These are phyloP conservation scores for Oryza officinalis DNA, from an alignment of 176 grass and related monocot genomes.

Conservation along the genomic window DNA sequence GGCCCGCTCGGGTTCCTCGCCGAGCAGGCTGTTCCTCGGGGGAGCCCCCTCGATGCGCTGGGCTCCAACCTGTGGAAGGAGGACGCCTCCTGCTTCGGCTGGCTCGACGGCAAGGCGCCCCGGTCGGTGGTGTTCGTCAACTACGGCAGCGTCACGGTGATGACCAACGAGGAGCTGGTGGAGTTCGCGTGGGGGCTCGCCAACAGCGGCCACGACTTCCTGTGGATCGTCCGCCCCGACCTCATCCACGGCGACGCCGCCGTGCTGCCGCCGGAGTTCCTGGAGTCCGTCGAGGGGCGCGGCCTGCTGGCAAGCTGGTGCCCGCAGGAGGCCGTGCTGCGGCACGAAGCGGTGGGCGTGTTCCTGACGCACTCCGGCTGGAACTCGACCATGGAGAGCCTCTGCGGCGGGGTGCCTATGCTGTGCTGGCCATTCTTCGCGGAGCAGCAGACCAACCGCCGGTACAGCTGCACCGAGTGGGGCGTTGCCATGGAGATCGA, in stretches of 20 bases:
- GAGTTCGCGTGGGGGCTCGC: constrained; percentile 62
- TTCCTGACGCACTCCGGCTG: constrained; percentile 56
- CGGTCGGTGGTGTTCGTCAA: constrained; percentile 51
- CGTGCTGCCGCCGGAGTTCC: constrained; percentile 51
- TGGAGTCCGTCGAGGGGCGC: background rate
- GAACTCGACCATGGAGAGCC: constrained; percentile 49
- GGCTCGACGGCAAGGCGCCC: constrained; percentile 23
- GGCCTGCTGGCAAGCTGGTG: constrained; percentile 51
- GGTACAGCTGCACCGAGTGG: constrained; percentile 48
- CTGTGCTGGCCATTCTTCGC: constrained; percentile 53
- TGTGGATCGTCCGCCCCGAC: constrained; percentile 54
- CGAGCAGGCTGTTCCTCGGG: constrained; percentile 19
- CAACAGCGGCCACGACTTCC: constrained; percentile 39
- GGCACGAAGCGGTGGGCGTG: constrained; percentile 40
- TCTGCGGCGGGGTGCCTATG: constrained; percentile 47
- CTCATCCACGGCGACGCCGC: constrained; percentile 41
- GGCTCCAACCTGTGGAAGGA: constrained; percentile 52
- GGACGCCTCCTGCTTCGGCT: constrained; percentile 35
- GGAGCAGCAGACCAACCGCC: constrained; percentile 57
- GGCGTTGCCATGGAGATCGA: constrained; percentile 49
- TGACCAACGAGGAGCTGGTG: constrained; percentile 41
- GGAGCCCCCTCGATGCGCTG: background rate
- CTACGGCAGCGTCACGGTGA: constrained; percentile 56
- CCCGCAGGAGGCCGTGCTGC: constrained; percentile 51
- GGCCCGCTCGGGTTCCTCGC: constrained; percentile 35